Percentiles rank a stretch among this genome's conserved stretches.
Evolutionary conservation across 352 stramenopile genomes (phyloP).

Genomic region (Globisporangium paddicum): DNA sequence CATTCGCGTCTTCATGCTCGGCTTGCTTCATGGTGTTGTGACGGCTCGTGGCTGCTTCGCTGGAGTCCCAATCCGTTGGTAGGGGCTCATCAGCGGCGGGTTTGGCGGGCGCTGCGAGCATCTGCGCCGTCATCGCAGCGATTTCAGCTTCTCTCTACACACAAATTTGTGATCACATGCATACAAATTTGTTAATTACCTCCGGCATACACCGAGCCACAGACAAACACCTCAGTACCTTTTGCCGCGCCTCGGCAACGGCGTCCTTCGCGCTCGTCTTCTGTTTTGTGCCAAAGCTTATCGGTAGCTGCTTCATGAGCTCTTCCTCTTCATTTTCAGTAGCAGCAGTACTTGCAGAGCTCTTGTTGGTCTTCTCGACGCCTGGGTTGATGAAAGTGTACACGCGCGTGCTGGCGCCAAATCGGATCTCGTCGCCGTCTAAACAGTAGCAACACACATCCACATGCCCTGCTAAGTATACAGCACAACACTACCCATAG

Average conservation of each 20-base stretch:
- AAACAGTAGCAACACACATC: neutral
- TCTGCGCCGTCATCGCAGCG: constrained; percentile 64
- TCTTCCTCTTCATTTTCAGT: constrained; percentile 17
- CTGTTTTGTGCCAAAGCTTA: constrained; percentile 42
- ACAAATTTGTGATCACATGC: neutral
- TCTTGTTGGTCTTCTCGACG: constrained; percentile 6
- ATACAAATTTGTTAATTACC: neutral
- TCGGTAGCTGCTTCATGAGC: constrained; percentile 33
- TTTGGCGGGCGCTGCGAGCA: constrained; percentile 45
- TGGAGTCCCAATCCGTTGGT: neutral
- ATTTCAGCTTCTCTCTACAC: constrained; percentile 63
- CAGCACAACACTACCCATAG: neutral
- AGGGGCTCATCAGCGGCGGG: neutral
- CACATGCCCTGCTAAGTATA: neutral
- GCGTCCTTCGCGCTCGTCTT: neutral
- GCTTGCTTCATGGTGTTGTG: constrained; percentile 21
- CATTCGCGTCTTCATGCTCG: neutral
- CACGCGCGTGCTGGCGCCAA: constrained; percentile 57
- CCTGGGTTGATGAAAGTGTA: constrained; percentile 42
- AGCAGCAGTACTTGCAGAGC: constrained; percentile 10
- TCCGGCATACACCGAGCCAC: too few relatives aligned
- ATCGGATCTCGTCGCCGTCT: constrained; percentile 43
- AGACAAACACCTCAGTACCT: constrained; percentile 34
- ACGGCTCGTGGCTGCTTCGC: constrained; percentile 17
- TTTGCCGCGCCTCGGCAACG: constrained; percentile 21